phyloP scores from a whole-genome alignment of 331 rosid species.

The Prunus yedoensis region DNA sequence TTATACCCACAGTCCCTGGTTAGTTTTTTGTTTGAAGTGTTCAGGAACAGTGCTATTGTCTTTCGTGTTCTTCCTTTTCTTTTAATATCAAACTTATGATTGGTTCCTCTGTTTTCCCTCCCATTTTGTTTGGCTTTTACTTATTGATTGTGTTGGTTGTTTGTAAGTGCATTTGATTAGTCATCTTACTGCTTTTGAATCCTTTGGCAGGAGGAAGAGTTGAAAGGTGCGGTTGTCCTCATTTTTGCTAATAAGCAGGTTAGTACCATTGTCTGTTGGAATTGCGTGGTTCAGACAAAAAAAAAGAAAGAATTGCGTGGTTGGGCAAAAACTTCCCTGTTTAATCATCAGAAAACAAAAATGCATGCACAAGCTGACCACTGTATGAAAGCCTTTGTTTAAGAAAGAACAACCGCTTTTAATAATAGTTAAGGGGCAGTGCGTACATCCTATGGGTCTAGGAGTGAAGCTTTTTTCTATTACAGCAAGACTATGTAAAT shows the following conservation, averaged over 20 bases:
- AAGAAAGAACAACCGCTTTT: not conserved
- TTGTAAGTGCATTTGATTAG: conserved; percentile 3
- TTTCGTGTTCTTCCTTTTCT: not conserved
- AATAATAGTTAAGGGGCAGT: not conserved
- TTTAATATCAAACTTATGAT: not conserved
- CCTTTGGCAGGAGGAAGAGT: conserved; percentile 83
- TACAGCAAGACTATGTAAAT: not conserved
- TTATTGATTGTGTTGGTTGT: conserved; percentile 3
- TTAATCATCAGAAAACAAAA: not conserved
- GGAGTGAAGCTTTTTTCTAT: not conserved
- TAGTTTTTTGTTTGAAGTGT: not conserved
- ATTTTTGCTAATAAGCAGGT: conserved; percentile 98
- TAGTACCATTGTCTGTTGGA: conserved; percentile 11
- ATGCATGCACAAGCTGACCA: not conserved
- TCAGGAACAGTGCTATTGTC: too few relatives aligned
- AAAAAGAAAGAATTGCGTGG: not conserved
- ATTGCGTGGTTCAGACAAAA: not conserved
- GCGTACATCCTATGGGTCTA: not conserved
- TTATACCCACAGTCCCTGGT: not conserved
- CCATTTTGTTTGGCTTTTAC: not conserved
- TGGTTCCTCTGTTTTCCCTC: not conserved
- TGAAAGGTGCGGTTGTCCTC: conserved; percentile 89
- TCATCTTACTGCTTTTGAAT: conserved; percentile 16
- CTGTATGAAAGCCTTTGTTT: not conserved
- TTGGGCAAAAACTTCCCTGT: not conserved